These are phyloP conservation scores for Neotropicomus parvogracilis DNA, from an alignment of 1,284 basidiomycete species.

Conservation along the genomic window DNA sequence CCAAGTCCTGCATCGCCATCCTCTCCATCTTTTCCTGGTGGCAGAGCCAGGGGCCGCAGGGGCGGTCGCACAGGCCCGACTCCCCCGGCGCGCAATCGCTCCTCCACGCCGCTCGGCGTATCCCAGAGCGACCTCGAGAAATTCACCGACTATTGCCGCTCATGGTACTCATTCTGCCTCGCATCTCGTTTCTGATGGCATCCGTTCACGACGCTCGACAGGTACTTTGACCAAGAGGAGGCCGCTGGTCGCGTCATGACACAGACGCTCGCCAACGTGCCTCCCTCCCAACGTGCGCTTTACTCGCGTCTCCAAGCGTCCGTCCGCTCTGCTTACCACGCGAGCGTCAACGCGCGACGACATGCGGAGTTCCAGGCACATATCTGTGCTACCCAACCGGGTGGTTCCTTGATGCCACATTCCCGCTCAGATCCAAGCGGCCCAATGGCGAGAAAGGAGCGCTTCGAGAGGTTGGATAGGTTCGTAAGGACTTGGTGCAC, in stretches of 20 bases:
- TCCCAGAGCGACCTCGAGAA: slow-evolving; percentile 62
- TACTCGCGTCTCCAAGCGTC: slow-evolving; percentile 74
- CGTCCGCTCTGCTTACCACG: slow-evolving; percentile 72
- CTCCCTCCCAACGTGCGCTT: slow-evolving; percentile 72
- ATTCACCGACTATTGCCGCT: slow-evolving; percentile 68
- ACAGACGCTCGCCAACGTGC: slow-evolving; percentile 69
- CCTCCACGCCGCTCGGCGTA: slow-evolving; percentile 59
- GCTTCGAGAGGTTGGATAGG: slow-evolving; percentile 63
- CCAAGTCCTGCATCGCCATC: slow-evolving; percentile 46
- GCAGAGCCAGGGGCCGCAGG: slow-evolving; percentile 41
- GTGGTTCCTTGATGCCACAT: slow-evolving; percentile 67
- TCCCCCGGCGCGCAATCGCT: slow-evolving; percentile 53
- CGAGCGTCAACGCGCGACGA: slow-evolving; percentile 61
- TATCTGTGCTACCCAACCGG: slow-evolving; percentile 65
- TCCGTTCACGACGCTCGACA: slow-evolving; percentile 30
- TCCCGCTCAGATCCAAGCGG: slow-evolving; percentile 60
- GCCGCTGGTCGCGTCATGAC: slow-evolving; percentile 70
- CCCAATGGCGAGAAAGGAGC: slow-evolving; percentile 64
- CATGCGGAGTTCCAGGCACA: slow-evolving; percentile 76
- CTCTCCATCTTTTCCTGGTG: slow-evolving; percentile 52
- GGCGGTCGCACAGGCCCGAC: slow-evolving; percentile 47
- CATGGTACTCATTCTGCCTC: slow-evolving; percentile 48
- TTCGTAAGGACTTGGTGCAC: slow-evolving; percentile 76
- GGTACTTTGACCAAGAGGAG: slow-evolving; percentile 78
- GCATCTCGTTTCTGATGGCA: neutral